These are phyloP conservation scores for Gossypium gossypioides DNA, from an alignment of 441 rosid species.

Conservation along the genomic window DNA sequence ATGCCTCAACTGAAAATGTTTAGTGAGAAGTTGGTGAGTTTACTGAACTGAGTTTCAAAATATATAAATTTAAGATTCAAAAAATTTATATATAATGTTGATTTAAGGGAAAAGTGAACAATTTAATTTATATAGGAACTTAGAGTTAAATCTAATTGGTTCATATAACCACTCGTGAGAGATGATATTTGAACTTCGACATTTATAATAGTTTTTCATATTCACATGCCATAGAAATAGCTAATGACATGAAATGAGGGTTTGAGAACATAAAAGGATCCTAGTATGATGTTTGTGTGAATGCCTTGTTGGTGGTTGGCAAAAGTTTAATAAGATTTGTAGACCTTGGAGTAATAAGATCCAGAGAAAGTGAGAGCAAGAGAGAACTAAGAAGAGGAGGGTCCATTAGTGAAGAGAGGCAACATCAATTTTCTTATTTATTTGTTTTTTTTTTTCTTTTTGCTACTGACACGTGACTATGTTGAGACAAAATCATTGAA, in stretches of 20 bases:
- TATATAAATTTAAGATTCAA: too few relatives aligned
- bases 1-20: background rate
- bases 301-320: conserved; percentile 22
- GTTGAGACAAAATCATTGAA: conserved; percentile 21
- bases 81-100: too few relatives aligned
- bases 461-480: conserved; percentile 28
- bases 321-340: conserved; percentile 8
- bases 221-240: background rate
- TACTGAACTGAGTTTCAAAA: too few relatives aligned
- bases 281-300: conserved; percentile 1
- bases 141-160: too few relatives aligned
- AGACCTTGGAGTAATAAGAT: conserved; percentile 1
- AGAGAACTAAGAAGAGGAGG: background rate
- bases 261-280: conserved; percentile 14
- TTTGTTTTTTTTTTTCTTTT: background rate
- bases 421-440: background rate
- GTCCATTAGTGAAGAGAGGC: background rate
- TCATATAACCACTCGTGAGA: too few relatives aligned
- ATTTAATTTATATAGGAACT: too few relatives aligned
- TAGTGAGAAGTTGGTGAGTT: background rate
- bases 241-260: background rate
- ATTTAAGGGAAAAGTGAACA: too few relatives aligned
- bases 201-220: background rate
- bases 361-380: background rate
- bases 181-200: too few relatives aligned